phyloP scores from a whole-genome alignment of 2,329 filamentous ascomycete species.

The Daldinia sp. region DNA sequence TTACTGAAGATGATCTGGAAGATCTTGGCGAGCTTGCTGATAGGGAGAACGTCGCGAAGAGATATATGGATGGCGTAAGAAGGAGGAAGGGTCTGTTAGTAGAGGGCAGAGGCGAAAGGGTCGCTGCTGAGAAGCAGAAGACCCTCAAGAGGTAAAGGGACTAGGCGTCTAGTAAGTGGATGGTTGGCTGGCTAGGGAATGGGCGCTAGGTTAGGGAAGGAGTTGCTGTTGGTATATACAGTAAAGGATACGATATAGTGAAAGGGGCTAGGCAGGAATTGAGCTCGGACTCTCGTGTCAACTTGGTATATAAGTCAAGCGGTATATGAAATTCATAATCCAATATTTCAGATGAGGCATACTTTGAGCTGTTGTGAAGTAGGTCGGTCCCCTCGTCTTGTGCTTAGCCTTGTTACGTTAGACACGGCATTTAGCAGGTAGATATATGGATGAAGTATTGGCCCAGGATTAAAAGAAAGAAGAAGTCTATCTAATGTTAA shows the following conservation, averaged over 20 bases:
- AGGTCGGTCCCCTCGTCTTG: too few species aligned
- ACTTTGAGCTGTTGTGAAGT: background rate
- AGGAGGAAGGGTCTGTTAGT: constrained; percentile 89
- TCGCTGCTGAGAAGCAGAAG: constrained; percentile 93
- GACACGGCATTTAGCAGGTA: too few species aligned
- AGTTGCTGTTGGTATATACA: background rate
- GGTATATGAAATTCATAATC: background rate
- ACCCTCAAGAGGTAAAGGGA: constrained; percentile 69
- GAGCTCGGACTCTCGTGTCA: background rate
- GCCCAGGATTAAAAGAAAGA: too few species aligned
- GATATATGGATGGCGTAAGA: constrained; percentile 92
- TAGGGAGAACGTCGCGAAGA: constrained; percentile 93
- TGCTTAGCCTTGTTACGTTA: too few species aligned
- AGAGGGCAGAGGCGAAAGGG: constrained; percentile 79
- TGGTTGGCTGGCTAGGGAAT: background rate
- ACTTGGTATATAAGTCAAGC: background rate
- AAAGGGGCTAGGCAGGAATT: background rate
- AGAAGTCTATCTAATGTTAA: too few species aligned
- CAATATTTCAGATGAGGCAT: background rate
- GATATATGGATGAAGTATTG: too few species aligned
- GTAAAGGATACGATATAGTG: background rate
- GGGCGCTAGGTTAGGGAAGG: background rate
- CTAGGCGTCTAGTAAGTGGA: background rate
- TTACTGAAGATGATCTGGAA: constrained; percentile 95
- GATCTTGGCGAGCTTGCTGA: constrained; percentile 95